phyloP scores from a whole-genome alignment of 352 stramenopile species.

The Globisporangium alternatum region DNA sequence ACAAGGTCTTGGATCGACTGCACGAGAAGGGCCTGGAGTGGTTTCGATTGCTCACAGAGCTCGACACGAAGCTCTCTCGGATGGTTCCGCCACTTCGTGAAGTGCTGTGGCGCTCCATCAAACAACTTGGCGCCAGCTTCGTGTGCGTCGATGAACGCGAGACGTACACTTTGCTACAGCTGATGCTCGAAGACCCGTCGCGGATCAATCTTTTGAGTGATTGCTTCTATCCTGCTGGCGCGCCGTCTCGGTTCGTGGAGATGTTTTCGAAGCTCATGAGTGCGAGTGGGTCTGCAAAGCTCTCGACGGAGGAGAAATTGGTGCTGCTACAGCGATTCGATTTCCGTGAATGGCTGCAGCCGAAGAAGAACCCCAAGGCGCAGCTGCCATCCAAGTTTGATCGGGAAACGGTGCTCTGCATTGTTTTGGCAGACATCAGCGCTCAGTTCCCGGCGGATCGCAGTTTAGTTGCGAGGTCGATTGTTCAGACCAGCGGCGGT shows the following conservation, averaged over 20 bases:
- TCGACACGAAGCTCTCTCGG: conserved; percentile 77
- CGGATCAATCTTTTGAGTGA: conserved; percentile 78
- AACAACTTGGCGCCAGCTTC: conserved; percentile 74
- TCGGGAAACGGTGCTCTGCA: conserved; percentile 74
- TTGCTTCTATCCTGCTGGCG: conserved; percentile 76
- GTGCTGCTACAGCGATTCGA: conserved; percentile 73
- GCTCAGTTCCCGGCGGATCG: conserved; percentile 50
- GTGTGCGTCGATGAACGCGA: conserved; percentile 81
- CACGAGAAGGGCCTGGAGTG: conserved; percentile 80
- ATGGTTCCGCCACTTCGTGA: conserved; percentile 85
- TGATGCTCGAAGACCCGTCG: conserved; percentile 84
- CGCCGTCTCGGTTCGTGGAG: conserved; percentile 74
- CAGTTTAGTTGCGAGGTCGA: conserved; percentile 22
- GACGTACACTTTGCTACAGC: conserved; percentile 72
- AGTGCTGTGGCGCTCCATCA: conserved; percentile 78
- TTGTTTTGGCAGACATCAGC: conserved; percentile 72
- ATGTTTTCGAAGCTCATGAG: conserved; percentile 89
- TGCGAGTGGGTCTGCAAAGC: conserved; percentile 55
- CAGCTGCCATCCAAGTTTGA: conserved; percentile 71
- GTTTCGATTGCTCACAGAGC: conserved; percentile 73
- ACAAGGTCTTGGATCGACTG: conserved; percentile 43
- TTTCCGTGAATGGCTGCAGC: conserved; percentile 68
- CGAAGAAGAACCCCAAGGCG: conserved; percentile 27
- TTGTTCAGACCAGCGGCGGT: background rate
- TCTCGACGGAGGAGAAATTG: conserved; percentile 73